These are phyloP conservation scores for Flaveria trinervia DNA, from an alignment of 129 eudicot species.

Conservation along the genomic window DNA sequence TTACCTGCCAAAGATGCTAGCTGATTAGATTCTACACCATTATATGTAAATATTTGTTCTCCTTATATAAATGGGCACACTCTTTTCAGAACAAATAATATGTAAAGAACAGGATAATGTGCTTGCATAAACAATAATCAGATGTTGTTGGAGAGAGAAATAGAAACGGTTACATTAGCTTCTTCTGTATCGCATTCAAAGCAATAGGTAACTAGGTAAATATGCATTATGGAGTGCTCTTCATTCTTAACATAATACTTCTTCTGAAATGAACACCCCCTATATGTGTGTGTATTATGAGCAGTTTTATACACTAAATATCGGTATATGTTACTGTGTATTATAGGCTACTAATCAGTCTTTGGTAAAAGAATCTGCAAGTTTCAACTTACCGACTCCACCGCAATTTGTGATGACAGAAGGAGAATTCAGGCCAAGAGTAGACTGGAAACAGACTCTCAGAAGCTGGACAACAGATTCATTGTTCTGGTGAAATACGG, in stretches of 20 bases:
- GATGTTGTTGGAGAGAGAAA: no score
- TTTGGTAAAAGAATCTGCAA: background rate
- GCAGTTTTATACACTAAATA: no score
- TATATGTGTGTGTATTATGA: no score
- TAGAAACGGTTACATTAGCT: no score
- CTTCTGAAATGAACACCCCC: no score
- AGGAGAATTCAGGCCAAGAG: slow-evolving; percentile 62
- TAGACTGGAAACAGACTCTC: slow-evolving; percentile 69
- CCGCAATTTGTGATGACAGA: slow-evolving; percentile 55
- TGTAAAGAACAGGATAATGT: no score
- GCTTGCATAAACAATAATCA: no score
- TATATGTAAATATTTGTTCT: background rate
- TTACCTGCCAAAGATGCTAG: slow-evolving; percentile 27
- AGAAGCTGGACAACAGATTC: slow-evolving; percentile 88
- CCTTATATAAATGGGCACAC: background rate
- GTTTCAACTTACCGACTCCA: slow-evolving; percentile 55
- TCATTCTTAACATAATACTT: no score
- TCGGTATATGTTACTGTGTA: no score
- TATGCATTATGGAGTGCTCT: no score
- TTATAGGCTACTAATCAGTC: background rate
- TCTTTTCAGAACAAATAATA: background rate
- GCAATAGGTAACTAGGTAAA: no score
- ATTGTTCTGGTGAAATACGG: slow-evolving; percentile 84
- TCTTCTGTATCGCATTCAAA: no score
- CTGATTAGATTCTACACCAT: background rate